phyloP scores from a whole-genome alignment of 2,329 filamentous ascomycete genomes.

The Hortaea werneckii region DNA sequence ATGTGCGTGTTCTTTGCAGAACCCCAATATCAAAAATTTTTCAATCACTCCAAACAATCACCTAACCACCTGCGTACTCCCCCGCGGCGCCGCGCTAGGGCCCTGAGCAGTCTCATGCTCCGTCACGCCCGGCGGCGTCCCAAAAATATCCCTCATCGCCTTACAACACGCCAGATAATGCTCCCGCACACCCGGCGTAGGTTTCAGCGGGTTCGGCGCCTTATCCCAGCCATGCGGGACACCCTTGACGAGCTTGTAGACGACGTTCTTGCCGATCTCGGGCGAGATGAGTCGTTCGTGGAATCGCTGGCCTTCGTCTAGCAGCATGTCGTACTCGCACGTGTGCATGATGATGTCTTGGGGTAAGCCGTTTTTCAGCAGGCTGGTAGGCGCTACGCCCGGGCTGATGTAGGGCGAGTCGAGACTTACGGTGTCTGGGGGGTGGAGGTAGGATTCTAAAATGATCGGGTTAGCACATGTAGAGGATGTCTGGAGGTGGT shows the following conservation, averaged over 20 bases:
- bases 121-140: constrained; percentile 2
- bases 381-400: constrained; percentile 43
- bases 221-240: constrained; percentile 60
- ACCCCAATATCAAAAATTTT: no score
- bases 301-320: constrained; percentile 53
- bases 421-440: constrained; percentile 36
- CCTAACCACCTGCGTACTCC: constrained; percentile 13
- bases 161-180: constrained; percentile 47
- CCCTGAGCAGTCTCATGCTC: constrained; percentile 4
- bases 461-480: no score
- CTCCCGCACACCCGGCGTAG: constrained; percentile 41
- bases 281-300: constrained; percentile 42
- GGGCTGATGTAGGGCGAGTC: constrained; percentile 50
- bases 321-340: constrained; percentile 58
- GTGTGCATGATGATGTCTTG: constrained; percentile 52
- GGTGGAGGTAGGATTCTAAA: constrained; percentile 35
- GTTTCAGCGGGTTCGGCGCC: constrained; percentile 49
- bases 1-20: no score
- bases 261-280: constrained; percentile 42
- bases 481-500: no score
- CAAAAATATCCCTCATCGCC: constrained; percentile 38
- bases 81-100: constrained; percentile 12
- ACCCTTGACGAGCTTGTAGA: constrained; percentile 48
- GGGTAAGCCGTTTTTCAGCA: constrained; percentile 45
- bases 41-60: constrained; percentile 1